Base-by-base conservation (phyloP, 2,329 filamentous ascomycete genomes). In the Ophiostoma montium region DNA sequence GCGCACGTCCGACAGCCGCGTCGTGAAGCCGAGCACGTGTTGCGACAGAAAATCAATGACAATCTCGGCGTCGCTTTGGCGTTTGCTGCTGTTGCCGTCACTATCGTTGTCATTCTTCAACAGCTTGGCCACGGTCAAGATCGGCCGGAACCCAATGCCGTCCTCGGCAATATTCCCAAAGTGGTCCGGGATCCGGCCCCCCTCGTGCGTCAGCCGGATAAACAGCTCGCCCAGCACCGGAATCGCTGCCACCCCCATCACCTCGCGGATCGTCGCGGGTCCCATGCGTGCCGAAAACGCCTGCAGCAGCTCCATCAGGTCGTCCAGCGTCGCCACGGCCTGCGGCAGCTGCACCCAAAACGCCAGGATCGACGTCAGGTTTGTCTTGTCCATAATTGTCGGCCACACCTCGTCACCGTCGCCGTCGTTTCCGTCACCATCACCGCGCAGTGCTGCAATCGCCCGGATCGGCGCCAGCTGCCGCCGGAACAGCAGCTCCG, bases 21-120 rank as follows among this genome's bases (percentile, higher is more conserved):
- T 81, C 65, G 95, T 88, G 48, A 96, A 79, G 6, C 88, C 90
- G 7, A 98, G 74, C 32, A 94, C 80, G 61, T 95, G 83, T 30
- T 78, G 75, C 54, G 94, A 82, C 38, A 96, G 75, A 60, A 95
- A 96, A 0, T 75, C 70, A 1, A 80, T 81, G 21, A 94, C 70
- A 1, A 76, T 65, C 52, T 82, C 78, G 2, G 62, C 62, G 11
- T 50, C 50, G 6, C 27, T 42, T 15, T 30, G 39, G 23, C 23
- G 50, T 70, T 74, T 55, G 18, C 11, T n/a, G n/a, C n/a, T n/a
- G n/a, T n/a, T n/a, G n/a, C n/a, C n/a, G n/a, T n/a, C n/a, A n/a
- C n/a, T n/a, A n/a, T n/a, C 19, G 4, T 23, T 19, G 27, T 50
- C 43, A n/a, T 42, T 61, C 51, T 50, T 71, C 66, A 53, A 16